phyloP scores from a whole-genome alignment of 805 yeast genomes.

The Suhomyces canberraensis region DNA sequence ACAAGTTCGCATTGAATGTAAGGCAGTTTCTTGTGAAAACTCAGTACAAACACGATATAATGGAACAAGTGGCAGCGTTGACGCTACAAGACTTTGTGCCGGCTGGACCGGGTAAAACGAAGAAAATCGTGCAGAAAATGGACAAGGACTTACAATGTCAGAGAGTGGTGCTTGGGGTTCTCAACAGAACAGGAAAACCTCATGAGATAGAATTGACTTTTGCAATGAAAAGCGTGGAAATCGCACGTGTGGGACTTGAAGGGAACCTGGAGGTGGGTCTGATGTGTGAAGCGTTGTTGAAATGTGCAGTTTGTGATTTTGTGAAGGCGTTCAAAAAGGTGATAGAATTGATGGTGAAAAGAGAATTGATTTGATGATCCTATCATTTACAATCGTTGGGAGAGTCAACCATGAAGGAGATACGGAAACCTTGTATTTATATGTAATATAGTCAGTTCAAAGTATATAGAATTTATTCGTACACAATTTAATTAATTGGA shows the following conservation, averaged over 20 bases:
- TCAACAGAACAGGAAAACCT: constrained; percentile 1
- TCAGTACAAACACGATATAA: constrained; percentile 32
- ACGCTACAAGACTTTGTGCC: constrained; percentile 6
- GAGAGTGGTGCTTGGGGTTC: constrained; percentile 14
- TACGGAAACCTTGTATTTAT: no score
- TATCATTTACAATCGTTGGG: no score
- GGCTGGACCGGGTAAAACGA: constrained; percentile 3
- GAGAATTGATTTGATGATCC: no score
- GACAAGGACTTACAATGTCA: constrained; percentile 27
- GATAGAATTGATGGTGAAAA: no score
- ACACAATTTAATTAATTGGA: no score
- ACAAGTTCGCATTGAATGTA: constrained; percentile 20
- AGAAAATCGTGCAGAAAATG: no score
- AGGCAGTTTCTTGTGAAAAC: constrained; percentile 20
- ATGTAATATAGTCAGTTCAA: no score
- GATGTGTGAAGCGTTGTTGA: constrained; percentile 14
- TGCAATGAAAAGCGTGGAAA: no score
- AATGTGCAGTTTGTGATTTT: constrained; percentile 13
- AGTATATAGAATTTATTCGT: no score
- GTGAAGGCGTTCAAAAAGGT: constrained; percentile 15
- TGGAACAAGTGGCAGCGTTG: constrained; percentile 15
- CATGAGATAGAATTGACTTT: constrained; percentile 18
- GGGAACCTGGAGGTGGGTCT: no score
- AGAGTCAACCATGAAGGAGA: no score
- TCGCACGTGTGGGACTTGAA: no score